Evolutionary conservation across 352 stramenopile species (phyloP), one percentile per base, ranked within the genome.

Genomic region (Globisporangium abappressorium): DNA sequence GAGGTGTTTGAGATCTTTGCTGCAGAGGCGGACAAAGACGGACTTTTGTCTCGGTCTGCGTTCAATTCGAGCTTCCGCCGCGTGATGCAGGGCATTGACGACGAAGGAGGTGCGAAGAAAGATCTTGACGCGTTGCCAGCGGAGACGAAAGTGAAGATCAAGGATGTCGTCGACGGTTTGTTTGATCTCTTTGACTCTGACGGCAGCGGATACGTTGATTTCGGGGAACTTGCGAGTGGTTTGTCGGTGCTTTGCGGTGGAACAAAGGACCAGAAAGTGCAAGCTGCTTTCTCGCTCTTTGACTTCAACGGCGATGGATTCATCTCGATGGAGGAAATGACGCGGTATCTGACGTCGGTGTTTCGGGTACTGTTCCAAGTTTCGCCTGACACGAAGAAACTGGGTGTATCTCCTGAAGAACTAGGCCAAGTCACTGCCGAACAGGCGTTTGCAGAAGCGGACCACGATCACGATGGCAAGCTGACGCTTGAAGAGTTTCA

Each of bases 1-100:
- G 82, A 95, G 73, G 87, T 97, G 14, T 96, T 97, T 70, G 88
- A 95, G 60, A 86, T 94, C 49, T 91, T 97, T 78, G 88, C 86
- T 0, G 71, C 78, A 11, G 87, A 92, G 70, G 84, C 87, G 5
- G 81, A 96, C 64, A 69, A 86, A 65, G 75, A 94, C 5, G 87
- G 90, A 0, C 53, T 92, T 5, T 67, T 97, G 18, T 92, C 85
- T 18, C 82, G 84, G 2, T 66, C 75, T n/a, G 82, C 87, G 24
- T 96, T 96, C 65, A 84, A 92, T 38, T 62, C 79, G 65, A 95
- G 85, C 72, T 97, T 93, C 75, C 71, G 75, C 3, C 85, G 84
- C 54, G 73, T 92, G n/a, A 79, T 90, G 20, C 64, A 78, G 46
- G 78, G 82, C 30, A 59, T 65, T 51, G 67, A 30, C n/a, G 43